Evolutionary conservation across 2,329 filamentous ascomycete genomes (phyloP), one percentile per base, ranked within the genome.

Genomic region (Volutella citrinella): DNA sequence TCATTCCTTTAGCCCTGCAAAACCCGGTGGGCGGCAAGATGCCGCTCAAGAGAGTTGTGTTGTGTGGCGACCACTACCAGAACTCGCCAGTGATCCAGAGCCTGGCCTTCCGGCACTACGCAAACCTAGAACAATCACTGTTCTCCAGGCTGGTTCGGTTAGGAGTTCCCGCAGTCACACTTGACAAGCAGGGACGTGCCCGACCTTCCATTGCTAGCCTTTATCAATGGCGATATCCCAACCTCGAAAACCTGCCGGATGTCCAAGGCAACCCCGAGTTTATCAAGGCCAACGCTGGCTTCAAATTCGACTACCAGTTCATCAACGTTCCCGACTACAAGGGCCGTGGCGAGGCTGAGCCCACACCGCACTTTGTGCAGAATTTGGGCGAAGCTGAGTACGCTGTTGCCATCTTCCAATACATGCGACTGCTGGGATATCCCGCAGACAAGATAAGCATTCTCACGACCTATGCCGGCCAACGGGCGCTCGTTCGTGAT

Each of bases 321-420:
- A 90, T 98, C 67, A 81, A 96, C 51, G 90, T 98, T 3, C 82
- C 84, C 3, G 85, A 96, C 57, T 98, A 96, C 68, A 94, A 94
- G 62, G 89, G 87, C 21, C 74, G 74, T 37, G 93, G 93, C 30
- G 93, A 98, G 65, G 77, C 79, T 30, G 89, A 96, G 57, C 93
- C 93, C 1, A 86, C 84, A 16, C 87, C 91, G 15, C 91, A 97
- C 63, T 98, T 95, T 60, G 84, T 97, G 34, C 91, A 97, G 60
- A 98, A 98, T 54, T 66, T 97, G 27, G 93, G 93, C 28, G 93
- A 98, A 64, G 93, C 93, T 4, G 94, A 98, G 64, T 98, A 97
- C 58, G 86, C 89, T 3, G 93, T 97, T 17, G 93, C 93, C 4
- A 75, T 98, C 19, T 98, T 82, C 65, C 89, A 95, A 65, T 98